Evolutionary conservation across 208 protist genomes (phyloP), one percentile per base, ranked within the genome.

Genomic region (Angomonas deanei): DNA sequence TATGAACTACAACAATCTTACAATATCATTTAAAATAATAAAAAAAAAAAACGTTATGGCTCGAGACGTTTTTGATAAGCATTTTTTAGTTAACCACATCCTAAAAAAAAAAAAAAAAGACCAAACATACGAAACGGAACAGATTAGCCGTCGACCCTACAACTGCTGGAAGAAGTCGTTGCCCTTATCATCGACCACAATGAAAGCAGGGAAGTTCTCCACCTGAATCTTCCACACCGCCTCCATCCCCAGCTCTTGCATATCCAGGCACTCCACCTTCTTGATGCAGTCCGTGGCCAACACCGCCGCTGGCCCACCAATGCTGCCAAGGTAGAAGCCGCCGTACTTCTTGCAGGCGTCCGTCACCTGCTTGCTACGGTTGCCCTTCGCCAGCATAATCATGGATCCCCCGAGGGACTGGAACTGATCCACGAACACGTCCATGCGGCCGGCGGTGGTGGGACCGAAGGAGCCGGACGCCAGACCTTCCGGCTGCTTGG

Each of bases 111-210:
- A n/a, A n/a, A n/a, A n/a, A n/a, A n/a, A n/a, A n/a, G n/a, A n/a
- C n/a, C n/a, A n/a, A n/a, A n/a, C n/a, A n/a, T n/a, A n/a, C n/a
- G n/a, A n/a, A n/a, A n/a, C n/a, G n/a, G n/a, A n/a, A n/a, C n/a
- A n/a, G n/a, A n/a, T n/a, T n/a, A n/a, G n/a, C n/a, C n/a, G n/a
- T n/a, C n/a, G n/a, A n/a, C n/a, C n/a, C n/a, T n/a, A n/a, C n/a
- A n/a, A n/a, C n/a, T n/a, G n/a, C n/a, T n/a, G n/a, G 78, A 97
- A 99, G 67, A 99, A 97, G 76, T 98, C 96, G 49, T 98, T 97
- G 30, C 97, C 97, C 72, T 98, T 98, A 80, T 99, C 94, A 74
- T 99, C 97, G 24, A 98, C 95, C 30, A 98, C 78, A 70, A 99
- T 95, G 70, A 99, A 99, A 23, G 97, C 97, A 1, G 96, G 96